These are phyloP conservation scores for Aspergillus texensis DNA, from an alignment of 2,329 filamentous ascomycete species.

Conservation along the genomic window DNA sequence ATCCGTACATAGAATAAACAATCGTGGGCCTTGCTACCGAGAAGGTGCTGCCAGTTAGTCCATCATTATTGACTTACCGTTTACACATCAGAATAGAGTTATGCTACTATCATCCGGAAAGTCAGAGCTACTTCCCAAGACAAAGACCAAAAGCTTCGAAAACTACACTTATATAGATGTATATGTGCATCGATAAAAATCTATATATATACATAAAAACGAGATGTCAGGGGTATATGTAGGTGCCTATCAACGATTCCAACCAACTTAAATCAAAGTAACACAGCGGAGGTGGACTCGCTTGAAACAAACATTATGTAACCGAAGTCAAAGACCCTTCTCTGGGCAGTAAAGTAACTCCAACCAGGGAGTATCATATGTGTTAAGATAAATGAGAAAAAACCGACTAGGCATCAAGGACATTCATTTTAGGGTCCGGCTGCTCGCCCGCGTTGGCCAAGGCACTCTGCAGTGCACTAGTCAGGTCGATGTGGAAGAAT, in stretches of 20 bases:
- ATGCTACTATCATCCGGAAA: no score
- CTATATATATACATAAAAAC: conserved; percentile 18
- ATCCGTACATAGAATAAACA: no score
- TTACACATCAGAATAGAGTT: no score
- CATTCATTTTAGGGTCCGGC: conserved; percentile 6
- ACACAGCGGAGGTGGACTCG: neutral
- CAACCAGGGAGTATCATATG: neutral
- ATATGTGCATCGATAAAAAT: conserved; percentile 9
- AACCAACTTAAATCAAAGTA: neutral
- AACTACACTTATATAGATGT: neutral
- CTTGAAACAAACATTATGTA: conserved; percentile 4
- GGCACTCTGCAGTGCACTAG: conserved; percentile 83
- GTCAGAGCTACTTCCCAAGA: neutral
- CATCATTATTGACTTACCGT: no score
- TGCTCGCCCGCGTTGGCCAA: conserved; percentile 66
- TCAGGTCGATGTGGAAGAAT: conserved; percentile 91
- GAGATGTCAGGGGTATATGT: conserved; percentile 15
- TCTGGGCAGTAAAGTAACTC: neutral
- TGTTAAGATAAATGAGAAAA: neutral
- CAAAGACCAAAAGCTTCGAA: neutral
- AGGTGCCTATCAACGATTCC: conserved; percentile 7
- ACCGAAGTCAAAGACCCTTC: neutral
- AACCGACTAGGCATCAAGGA: conserved; percentile 6
- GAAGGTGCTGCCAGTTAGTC: no score
- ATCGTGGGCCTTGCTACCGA: no score